Base-by-base conservation (phyloP, 2,329 filamentous ascomycete species). In the Stenocarpella maydis region DNA sequence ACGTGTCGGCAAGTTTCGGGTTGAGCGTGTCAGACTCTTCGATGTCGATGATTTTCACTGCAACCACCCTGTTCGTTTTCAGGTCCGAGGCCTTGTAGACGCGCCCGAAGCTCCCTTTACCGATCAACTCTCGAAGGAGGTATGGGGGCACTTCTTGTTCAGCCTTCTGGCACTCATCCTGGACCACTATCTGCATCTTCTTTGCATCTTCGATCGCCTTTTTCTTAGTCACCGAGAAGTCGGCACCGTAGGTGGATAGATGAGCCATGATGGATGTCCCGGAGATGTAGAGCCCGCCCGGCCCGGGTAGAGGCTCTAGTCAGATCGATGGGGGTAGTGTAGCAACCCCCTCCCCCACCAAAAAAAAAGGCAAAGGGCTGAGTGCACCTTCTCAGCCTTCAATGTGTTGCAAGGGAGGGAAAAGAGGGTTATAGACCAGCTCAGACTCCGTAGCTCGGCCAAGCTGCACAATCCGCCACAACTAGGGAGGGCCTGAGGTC, bases 41-140 rank as follows among this genome's bases (percentile, higher is more conserved):
- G 55, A 95, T 92, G 77, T 95, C 91, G 76, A 95, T 93, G 74
- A 95, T 95, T 80, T 96, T 94, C 76, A 94, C 87, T 21, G 92
- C 91, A 28, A 94, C 91, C 26, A 92, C 80, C 72, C 86, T 78
- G 49, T 82, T 81, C 3, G 81, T 83, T 54, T 79, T 82, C 49
- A 81, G 70, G 24, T 82, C 79, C 21, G 79, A 83, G 39, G 85
- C 90, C 78, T 92, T 93, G 80, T 92, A 94, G 19, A 94, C 91
- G 43, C 91, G 87, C 2, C 91, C 91, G 76, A 91, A 93, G 71
- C 88, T 89, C 52, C 91, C 91, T 77, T 93, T 93, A 68, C 91
- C 91, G 73, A 93, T 93, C 67, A 93, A 83, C 78, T 93, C 91
- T 15, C 87, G 83, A 43, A 94, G 88, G n/a, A 86, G 85, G 73